These are phyloP conservation scores for Macadamia integrifolia DNA, from an alignment of 164 flowering plant species.

Conservation along the genomic window DNA sequence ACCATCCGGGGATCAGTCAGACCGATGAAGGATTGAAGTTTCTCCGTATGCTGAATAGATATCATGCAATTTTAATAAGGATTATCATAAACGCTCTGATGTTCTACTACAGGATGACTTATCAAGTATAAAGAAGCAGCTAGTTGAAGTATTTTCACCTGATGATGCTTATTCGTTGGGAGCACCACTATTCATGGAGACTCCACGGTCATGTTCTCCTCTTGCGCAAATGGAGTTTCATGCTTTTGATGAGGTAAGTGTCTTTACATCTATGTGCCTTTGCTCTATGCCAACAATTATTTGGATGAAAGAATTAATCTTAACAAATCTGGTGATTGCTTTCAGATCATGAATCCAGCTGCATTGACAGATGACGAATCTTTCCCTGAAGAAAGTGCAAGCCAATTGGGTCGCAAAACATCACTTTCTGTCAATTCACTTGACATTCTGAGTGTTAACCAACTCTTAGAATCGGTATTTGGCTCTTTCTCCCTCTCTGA, in stretches of 20 bases:
- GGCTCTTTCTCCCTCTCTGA: neutral
- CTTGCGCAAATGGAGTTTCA: slow-evolving; percentile 47
- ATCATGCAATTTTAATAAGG: no score
- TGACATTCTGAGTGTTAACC: slow-evolving; percentile 69
- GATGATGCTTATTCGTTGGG: slow-evolving; percentile 78
- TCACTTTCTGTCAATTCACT: slow-evolving; percentile 44
- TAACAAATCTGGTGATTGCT: slow-evolving; percentile 8
- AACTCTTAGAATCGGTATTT: slow-evolving; percentile 80
- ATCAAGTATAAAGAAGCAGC: slow-evolving; percentile 43
- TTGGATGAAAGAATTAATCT: neutral
- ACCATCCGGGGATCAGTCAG: no score
- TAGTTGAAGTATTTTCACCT: slow-evolving; percentile 59
- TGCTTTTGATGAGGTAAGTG: slow-evolving; percentile 56
- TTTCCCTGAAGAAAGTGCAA: slow-evolving; percentile 48
- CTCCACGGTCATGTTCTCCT: slow-evolving; percentile 72
- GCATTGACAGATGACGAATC: slow-evolving; percentile 57
- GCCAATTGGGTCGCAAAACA: slow-evolving; percentile 58
- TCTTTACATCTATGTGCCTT: neutral
- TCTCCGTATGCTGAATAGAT: no score
- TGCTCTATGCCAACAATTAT: neutral
- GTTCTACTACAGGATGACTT: slow-evolving; percentile 52
- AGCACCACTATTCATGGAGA: slow-evolving; percentile 67
- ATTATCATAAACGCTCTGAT: neutral
- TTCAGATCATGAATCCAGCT: slow-evolving; percentile 38
- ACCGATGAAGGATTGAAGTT: no score